Evolutionary conservation across 1,284 basidiomycete species (phyloP), one percentile per base, ranked within the genome.

Genomic region (Cryptococcus hybrid): DNA sequence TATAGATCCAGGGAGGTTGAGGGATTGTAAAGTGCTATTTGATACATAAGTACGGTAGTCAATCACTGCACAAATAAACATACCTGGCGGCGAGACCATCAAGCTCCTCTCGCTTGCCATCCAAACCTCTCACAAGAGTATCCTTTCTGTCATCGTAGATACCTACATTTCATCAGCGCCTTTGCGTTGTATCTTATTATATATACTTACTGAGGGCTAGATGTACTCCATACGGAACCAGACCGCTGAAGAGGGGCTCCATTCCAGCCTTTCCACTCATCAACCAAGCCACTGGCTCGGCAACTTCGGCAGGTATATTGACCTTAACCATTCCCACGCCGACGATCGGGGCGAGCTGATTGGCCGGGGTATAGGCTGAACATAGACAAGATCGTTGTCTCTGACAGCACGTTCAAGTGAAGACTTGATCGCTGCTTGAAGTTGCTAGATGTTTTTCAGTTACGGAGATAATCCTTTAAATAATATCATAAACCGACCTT

Each of bases 331-430:
- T 85, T 3, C 83, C 78, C 1, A 86, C 85, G 24, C 86, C 85
- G 43, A 81, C 78, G 48, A 98, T 86, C 0, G 83, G 73, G 0
- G 87, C 78, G 3, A 97, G 82, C 35, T 87, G 82, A 2, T 88
- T 85, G 1, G 84, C 70, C 0, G 90, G 80, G 92, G 93, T 0
- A 96, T 83, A 47, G 90, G 86, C 57, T 92, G 84, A 64, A 97
- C 90, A 78, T 99, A 99, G 52, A 99, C 96, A 5, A 98, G 80
- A 74, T 97, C 90, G 70, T 99, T 99, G 75, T 99, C 96, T 35
- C 90, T 85, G 60, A 88, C 85, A 0, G 94, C 91, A 12, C 90
- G 84, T 2, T 81, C 77, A 18, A 82, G 68, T 24, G 80, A 78
- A 3, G 77, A 66, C 30, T 75, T 69, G 38, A 92, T 74, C 40